These are phyloP conservation scores for Bipolaris gigantea DNA, from an alignment of 2,329 filamentous ascomycete genomes.

Conservation along the genomic window DNA sequence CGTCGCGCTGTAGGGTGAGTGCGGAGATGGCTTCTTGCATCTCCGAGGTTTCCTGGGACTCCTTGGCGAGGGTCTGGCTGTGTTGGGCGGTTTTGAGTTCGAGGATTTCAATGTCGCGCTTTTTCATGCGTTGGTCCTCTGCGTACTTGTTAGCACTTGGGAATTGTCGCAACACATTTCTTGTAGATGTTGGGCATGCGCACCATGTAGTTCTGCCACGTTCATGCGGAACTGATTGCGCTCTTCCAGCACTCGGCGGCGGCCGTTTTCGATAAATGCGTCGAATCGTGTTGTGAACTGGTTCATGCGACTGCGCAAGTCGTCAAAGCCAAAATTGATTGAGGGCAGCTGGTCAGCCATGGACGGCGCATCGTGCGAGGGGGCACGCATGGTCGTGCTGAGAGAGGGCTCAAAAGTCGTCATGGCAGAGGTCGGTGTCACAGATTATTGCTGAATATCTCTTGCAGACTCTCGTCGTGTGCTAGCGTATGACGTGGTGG, in stretches of 20 bases:
- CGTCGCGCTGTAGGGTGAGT: conserved; percentile 59
- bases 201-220: conserved; percentile 87
- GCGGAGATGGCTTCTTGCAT: conserved; percentile 63
- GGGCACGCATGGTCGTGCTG: conserved; percentile 64
- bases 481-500: conserved; percentile 23
- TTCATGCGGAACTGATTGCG: conserved; percentile 92
- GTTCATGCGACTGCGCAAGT: conserved; percentile 91
- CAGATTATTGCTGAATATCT: neutral
- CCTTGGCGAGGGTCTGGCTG: conserved; percentile 74
- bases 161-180: neutral
- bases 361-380: conserved; percentile 62
- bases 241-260: conserved; percentile 88
- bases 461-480: neutral
- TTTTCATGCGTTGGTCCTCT: conserved; percentile 93
- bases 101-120: conserved; percentile 82
- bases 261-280: conserved; percentile 86
- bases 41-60: conserved; percentile 70
- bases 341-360: conserved; percentile 79
- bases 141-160: conserved; percentile 14
- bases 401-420: conserved; percentile 70
- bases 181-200: conserved; percentile 18
- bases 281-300: conserved; percentile 91
- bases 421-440: conserved; percentile 46
- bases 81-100: conserved; percentile 70
- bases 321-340: conserved; percentile 95